phyloP scores from a whole-genome alignment of 768 basidiomycete genomes.

The Boletus rubescentipes region DNA sequence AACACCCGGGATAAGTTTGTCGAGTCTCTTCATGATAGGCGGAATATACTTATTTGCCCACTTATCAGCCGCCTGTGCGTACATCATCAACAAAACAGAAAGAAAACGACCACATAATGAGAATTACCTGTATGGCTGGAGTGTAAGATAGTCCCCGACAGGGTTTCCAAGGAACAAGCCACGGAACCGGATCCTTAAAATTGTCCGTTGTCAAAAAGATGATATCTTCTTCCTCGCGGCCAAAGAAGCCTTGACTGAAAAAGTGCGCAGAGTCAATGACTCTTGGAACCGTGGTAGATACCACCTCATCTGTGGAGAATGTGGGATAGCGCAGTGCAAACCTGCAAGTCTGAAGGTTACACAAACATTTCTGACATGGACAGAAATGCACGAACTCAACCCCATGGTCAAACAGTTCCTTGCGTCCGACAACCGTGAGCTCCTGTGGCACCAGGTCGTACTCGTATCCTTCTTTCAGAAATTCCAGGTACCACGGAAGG shows the following conservation, averaged over 20 bases:
- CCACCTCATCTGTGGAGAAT: conserved; percentile 11
- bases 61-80: conserved; percentile 8
- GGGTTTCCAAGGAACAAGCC: conserved; percentile 40
- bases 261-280: conserved; percentile 43
- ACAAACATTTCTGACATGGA: background rate
- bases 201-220: conserved; percentile 32
- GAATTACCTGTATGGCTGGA: background rate
- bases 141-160: conserved; percentile 23
- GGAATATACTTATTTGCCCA: conserved; percentile 40
- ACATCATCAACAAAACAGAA: background rate
- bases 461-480: conserved; percentile 38
- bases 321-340: conserved; percentile 23
- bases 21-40: conserved; percentile 36
- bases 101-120: background rate
- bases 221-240: conserved; percentile 25
- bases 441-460: conserved; percentile 34
- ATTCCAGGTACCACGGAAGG: conserved; percentile 34
- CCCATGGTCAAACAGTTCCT: conserved; percentile 42
- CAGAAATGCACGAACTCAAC: conserved; percentile 29
- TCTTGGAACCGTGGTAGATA: conserved; percentile 16
- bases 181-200: conserved; percentile 35
- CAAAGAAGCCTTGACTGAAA: conserved; percentile 42
- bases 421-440: conserved; percentile 37
- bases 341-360: conserved; percentile 1
- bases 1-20: conserved; percentile 35